Percentiles rank a stretch among this genome's conserved stretches.
Conservation (phyloP, 1,284 basidiomycete species). For the Apiotrichum sp. region DNA sequence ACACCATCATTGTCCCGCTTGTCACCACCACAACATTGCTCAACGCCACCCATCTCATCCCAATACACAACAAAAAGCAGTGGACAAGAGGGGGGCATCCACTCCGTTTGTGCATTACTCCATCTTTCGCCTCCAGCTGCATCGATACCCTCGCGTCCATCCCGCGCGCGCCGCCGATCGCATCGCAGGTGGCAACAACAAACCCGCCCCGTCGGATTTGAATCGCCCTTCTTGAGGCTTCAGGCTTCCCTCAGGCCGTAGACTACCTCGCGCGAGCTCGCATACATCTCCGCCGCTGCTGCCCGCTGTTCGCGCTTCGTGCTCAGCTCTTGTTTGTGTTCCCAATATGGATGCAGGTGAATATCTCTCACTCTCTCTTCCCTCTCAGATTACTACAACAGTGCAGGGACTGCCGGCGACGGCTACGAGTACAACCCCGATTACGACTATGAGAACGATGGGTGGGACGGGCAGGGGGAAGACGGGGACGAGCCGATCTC, state of each 20-base stretch:
- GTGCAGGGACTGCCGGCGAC: conserved; percentile 20
- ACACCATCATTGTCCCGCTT: neutral
- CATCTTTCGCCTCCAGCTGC: no score
- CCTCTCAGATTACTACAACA: conserved; percentile 22
- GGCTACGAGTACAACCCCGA: conserved; percentile 33
- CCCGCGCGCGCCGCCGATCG: no score
- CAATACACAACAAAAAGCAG: neutral
- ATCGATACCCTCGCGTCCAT: no score
- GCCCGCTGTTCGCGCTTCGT: neutral
- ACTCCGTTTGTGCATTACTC: no score
- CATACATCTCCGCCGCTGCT: neutral
- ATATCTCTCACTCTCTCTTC: conserved; percentile 13
- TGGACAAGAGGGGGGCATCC: neutral
- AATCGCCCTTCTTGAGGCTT: no score
- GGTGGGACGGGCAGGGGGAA: conserved; percentile 36
- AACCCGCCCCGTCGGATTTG: no score
- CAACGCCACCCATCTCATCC: neutral
- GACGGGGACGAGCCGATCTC: conserved; percentile 64
- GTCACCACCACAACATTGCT: neutral
- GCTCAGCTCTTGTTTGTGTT: neutral
- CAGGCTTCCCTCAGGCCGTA: no score
- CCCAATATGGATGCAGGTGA: conserved; percentile 43
- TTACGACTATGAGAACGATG: conserved; percentile 26
- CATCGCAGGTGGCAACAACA: no score
- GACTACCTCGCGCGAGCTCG: no score